A percentile compares a stretch with the other conserved stretches of the same genome.
Conservation (phyloP, 164 flowering plant genomes). For the Malania oleifera region DNA sequence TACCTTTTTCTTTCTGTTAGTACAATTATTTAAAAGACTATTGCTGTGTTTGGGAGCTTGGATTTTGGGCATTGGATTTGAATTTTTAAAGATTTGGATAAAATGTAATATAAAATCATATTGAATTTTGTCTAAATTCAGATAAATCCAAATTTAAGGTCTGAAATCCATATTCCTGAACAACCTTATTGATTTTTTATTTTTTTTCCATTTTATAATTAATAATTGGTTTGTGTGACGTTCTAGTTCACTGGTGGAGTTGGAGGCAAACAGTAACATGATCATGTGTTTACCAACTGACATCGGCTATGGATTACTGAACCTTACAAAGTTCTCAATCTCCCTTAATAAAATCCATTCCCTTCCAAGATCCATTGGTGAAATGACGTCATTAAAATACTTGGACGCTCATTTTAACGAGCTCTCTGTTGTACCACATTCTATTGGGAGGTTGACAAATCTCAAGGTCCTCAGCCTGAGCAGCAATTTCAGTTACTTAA, state of each 20-base stretch:
- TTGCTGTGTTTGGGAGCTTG: no score
- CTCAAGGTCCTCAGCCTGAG: slow-evolving; percentile 30
- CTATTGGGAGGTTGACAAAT: slow-evolving; percentile 23
- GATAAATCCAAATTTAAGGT: no score
- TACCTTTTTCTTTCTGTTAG: no score
- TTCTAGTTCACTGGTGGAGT: slow-evolving; percentile 23
- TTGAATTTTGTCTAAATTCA: no score
- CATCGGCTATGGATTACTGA: background rate
- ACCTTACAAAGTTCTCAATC: background rate
- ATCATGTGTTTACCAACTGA: background rate
- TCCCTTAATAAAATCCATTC: slow-evolving; percentile 20
- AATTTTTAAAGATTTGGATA: no score
- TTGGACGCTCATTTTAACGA: slow-evolving; percentile 44
- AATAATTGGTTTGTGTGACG: no score
- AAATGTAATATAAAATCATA: no score
- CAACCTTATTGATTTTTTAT: no score
- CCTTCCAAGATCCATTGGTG: slow-evolving; percentile 28
- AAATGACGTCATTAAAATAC: slow-evolving; percentile 19
- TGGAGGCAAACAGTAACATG: slow-evolving; percentile 19
- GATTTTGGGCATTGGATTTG: no score
- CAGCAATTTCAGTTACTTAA: slow-evolving; percentile 39
- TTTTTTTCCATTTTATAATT: no score
- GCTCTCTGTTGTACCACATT: slow-evolving; percentile 28
- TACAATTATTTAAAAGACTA: no score
- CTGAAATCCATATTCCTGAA: no score